Evolutionary conservation across 345 rosid species (phyloP).

Genomic region (Camelina neglecta): DNA sequence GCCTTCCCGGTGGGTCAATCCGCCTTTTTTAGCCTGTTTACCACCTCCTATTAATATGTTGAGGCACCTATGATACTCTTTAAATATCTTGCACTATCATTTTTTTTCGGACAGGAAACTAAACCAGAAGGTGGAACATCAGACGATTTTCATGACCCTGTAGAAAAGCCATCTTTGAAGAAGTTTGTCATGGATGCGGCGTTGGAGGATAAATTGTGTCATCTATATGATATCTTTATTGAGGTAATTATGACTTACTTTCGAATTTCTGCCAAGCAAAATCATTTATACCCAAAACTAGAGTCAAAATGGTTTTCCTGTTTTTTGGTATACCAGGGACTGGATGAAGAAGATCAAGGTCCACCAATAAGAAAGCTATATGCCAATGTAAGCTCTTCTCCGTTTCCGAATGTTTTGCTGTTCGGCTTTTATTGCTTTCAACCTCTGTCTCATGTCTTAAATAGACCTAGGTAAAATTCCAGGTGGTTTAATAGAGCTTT

Average conservation of each 20-base stretch:
- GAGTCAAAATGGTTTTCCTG: conserved; percentile 21
- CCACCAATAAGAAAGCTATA: conserved; percentile 88
- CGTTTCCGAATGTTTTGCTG: background rate
- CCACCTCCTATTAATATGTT: conserved; percentile 1
- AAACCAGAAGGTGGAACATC: conserved; percentile 66
- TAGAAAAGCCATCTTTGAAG: conserved; percentile 54
- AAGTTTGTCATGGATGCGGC: conserved; percentile 71
- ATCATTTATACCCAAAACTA: conserved; percentile 3
- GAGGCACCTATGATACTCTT: conserved; percentile 10
- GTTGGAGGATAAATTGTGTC: conserved; percentile 91
- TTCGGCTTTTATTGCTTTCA: conserved; percentile 13
- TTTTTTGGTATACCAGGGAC: conserved; percentile 40
- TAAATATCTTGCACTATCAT: conserved; percentile 6
- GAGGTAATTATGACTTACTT: conserved; percentile 57
- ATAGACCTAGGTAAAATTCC: background rate
- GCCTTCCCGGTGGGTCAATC: background rate
- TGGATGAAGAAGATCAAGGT: conserved; percentile 92
- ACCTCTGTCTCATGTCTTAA: conserved; percentile 11
- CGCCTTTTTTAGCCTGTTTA: background rate
- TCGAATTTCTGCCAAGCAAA: background rate
- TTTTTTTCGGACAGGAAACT: conserved; percentile 44
- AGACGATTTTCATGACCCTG: conserved; percentile 76
- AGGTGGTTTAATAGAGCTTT: background rate
- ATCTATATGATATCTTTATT: conserved; percentile 89
- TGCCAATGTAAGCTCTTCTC: conserved; percentile 51